These are phyloP conservation scores for Syzygium oleosum DNA, from an alignment of 345 rosid species.

Conservation along the genomic window DNA sequence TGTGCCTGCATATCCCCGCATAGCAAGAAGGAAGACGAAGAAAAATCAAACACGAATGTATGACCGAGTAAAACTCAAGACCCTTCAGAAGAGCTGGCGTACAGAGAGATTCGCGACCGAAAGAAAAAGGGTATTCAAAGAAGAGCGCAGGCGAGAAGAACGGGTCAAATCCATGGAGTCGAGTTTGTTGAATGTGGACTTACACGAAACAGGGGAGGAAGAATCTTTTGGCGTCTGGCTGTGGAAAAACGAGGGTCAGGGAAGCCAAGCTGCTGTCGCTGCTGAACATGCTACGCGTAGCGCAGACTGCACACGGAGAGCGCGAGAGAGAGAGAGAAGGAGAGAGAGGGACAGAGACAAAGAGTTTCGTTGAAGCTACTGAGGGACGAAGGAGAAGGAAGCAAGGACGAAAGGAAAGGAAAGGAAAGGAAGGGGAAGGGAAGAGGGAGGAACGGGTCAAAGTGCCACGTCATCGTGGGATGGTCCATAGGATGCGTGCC, in stretches of 20 bases:
- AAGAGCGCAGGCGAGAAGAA: neutral
- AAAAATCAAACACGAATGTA: conserved; percentile 36
- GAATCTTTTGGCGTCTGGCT: neutral
- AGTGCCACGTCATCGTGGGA: conserved; percentile 19
- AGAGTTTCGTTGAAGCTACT: neutral
- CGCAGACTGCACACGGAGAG: neutral
- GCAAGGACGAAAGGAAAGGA: neutral
- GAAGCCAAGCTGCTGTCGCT: neutral
- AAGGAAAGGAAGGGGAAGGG: neutral
- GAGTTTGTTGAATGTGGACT: conserved; percentile 7
- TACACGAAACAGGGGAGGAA: neutral
- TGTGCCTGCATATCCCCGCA: neutral
- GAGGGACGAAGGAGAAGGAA: neutral
- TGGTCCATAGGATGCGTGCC: neutral
- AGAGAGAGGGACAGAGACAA: neutral
- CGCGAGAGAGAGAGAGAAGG: neutral
- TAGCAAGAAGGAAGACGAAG: conserved; percentile 10
- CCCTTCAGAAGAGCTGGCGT: neutral
- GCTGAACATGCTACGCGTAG: neutral
- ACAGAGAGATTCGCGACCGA: neutral
- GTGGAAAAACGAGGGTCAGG: neutral
- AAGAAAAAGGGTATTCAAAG: neutral
- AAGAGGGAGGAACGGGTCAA: conserved; percentile 18
- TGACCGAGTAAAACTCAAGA: conserved; percentile 31
- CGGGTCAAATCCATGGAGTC: conserved; percentile 1